Conservation (phyloP, 1,284 basidiomycete species). For the Ceratobasidium sp. region DNA sequence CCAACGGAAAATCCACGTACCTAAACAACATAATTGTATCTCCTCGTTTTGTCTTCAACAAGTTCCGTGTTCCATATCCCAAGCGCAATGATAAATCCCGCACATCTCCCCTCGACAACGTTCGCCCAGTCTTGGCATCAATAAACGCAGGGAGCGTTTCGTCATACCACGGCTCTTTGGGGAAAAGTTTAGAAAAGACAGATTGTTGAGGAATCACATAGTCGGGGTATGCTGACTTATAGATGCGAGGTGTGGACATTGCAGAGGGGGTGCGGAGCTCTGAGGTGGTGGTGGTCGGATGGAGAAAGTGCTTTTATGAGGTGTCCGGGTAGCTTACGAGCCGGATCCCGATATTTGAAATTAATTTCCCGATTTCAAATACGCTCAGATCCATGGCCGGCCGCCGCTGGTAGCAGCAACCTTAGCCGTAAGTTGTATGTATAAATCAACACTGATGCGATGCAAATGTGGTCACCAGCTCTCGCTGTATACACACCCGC, state of each 20-base stretch:
- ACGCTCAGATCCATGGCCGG: no score
- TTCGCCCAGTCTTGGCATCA: slow-evolving; percentile 71
- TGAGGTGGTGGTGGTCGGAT: not conserved
- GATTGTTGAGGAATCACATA: slow-evolving; percentile 59
- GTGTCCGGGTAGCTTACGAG: not conserved
- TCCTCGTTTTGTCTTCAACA: slow-evolving; percentile 50
- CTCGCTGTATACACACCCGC: no score
- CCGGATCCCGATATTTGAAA: slow-evolving; percentile 7
- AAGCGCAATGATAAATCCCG: slow-evolving; percentile 69
- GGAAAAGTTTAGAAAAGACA: slow-evolving; percentile 68
- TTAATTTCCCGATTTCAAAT: not conserved
- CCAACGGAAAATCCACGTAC: slow-evolving; percentile 20
- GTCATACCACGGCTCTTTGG: slow-evolving; percentile 54
- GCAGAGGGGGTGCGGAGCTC: not conserved
- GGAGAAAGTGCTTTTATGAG: not conserved
- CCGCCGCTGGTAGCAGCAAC: no score
- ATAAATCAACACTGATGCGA: no score
- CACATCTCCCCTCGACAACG: slow-evolving; percentile 69
- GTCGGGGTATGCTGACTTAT: slow-evolving; percentile 54
- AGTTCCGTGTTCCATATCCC: slow-evolving; percentile 66
- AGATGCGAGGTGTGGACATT: slow-evolving; percentile 48
- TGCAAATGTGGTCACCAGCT: no score
- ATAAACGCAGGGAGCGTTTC: slow-evolving; percentile 69
- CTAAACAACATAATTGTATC: slow-evolving; percentile 66
- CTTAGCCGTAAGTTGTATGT: no score